Evolutionary conservation across 179 eudicot species (phyloP), one percentile per base, ranked within the genome.

Genomic region (Drosera spatulata): DNA sequence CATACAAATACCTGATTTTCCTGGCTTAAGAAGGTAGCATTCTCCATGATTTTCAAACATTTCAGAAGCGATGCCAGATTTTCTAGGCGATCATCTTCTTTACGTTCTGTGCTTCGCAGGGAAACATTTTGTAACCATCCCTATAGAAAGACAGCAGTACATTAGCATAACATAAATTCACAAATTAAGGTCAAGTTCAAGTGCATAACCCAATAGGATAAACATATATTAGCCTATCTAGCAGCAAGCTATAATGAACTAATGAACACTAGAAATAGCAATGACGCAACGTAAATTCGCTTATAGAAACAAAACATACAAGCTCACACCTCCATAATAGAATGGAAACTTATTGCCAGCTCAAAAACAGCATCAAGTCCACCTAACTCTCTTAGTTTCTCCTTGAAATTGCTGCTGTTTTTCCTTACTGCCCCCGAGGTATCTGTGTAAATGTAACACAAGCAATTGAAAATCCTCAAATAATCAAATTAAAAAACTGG

Each of bases 341-440:
- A 72, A 77, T 81, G 85, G 64, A 85, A 86, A 47, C 62, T 78
- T 57, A 83, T 63, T 3, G 82, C 87, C 38, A 89, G 90, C 65
- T 89, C 90, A 75, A 89, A 89, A 39, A 93, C 88, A 22, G 88
- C 90, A 71, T 89, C 80, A 69, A 93, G 97, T 69, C 95, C 99
- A 54, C 97, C 96, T 55, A 81, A 65, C 76, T 84, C 88, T 62
- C 99, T 76, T 55, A 93, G 63, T 71, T 71, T 86, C 65, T 89
- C 99, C 81, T 93, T 93, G 71, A 93, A 93, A 70, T 83, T 81
- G 50, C 82, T 84, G 54, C 85, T 84, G 45, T 66, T 56, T 76
- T 75, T 86, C 59, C 86, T 77, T 22, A 82, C 80, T 58, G 79
- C 58, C 60, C 86, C 88, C 64, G 78, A 59, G 41, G 82, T 73